Evolutionary conservation across 2,329 filamentous ascomycete genomes (phyloP).

Genomic region (Fusarium nisikadoi): DNA sequence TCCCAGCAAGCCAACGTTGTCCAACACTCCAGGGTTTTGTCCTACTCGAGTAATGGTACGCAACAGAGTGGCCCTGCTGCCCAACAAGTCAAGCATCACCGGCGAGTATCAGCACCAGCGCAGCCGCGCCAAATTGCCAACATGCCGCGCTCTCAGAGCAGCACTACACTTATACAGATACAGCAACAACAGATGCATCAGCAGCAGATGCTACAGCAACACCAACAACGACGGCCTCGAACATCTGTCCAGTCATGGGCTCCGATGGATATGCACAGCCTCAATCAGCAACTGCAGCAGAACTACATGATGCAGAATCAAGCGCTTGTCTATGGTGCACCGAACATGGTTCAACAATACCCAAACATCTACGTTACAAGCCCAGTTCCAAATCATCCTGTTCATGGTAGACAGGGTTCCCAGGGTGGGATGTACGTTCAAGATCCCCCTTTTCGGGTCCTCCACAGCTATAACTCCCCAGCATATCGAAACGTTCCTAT

Average conservation of each 20-base stretch:
- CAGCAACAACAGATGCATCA: slow-evolving; percentile 26
- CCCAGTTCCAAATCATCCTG: slow-evolving; percentile 7
- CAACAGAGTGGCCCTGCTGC: slow-evolving; percentile 13
- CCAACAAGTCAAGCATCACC: slow-evolving; percentile 30
- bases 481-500: slow-evolving; percentile 65
- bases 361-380: slow-evolving; percentile 31
- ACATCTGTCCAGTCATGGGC: slow-evolving; percentile 31
- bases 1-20: slow-evolving; percentile 11
- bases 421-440: slow-evolving; percentile 30
- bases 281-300: slow-evolving; percentile 35
- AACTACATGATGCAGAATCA: slow-evolving; percentile 38
- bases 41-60: slow-evolving; percentile 32
- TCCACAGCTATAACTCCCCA: slow-evolving; percentile 69
- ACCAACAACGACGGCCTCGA: slow-evolving; percentile 16
- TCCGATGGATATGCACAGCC: slow-evolving; percentile 32
- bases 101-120: slow-evolving; percentile 34
- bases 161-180: slow-evolving; percentile 21
- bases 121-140: slow-evolving; percentile 12
- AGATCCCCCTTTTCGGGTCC: slow-evolving; percentile 59
- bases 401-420: slow-evolving; percentile 26
- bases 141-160: slow-evolving; percentile 27
- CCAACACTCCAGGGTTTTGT: slow-evolving; percentile 26
- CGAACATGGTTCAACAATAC: slow-evolving; percentile 36
- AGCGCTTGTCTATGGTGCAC: slow-evolving; percentile 27
- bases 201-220: slow-evolving; percentile 26